Evolutionary conservation across 2,329 filamentous ascomycete genomes (phyloP), one percentile per base, ranked within the genome.

Genomic region (Lachnellula arida): DNA sequence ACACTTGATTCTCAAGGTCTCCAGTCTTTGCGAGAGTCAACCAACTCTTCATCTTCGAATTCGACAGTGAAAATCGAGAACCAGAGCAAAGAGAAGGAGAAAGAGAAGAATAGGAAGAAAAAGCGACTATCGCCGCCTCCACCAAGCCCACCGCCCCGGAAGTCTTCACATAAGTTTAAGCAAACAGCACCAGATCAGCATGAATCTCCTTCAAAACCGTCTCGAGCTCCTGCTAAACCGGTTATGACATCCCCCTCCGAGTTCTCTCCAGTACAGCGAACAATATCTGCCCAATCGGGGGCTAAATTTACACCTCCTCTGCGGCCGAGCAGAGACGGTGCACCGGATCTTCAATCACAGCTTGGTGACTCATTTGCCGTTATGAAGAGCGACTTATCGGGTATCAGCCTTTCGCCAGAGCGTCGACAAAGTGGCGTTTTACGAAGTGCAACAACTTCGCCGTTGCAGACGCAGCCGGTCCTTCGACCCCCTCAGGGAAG

Each of bases 21-120:
- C 39, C 78, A 85, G 37, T 79, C 82, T 5, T 82, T 90, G 5
- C 79, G 85, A 53, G 88, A 91, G 67, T 86, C 86, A 1, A 74
- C 84, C 5, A 87, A 80, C 22, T 91, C 87, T 1, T 90, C 87
- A 0, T 90, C 87, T 0, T 89, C 86, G 5, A 82, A 81, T 58
- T 89, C 86, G 6, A 89, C 85, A 2, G 80, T 88, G 8, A 79
- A 83, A 35, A 79, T 75, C 15, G 78, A 75, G 23, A 75, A 70
- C 69, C 57, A 48, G 23, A 63, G 54, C 19, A 75, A 70, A 69
- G 59, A 48, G 32, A 63, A 56, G 19, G 56, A 46, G 12, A 50
- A 15, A 19, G 56, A 56, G 39, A 53, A 62, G 19, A 76, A 74
- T 57, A 78, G 74, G 64, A 74, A 73, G 54, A 72, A 72, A 49